Evolutionary conservation across 1,284 basidiomycete species (phyloP).

Genomic region (Pterulicium gracile): DNA sequence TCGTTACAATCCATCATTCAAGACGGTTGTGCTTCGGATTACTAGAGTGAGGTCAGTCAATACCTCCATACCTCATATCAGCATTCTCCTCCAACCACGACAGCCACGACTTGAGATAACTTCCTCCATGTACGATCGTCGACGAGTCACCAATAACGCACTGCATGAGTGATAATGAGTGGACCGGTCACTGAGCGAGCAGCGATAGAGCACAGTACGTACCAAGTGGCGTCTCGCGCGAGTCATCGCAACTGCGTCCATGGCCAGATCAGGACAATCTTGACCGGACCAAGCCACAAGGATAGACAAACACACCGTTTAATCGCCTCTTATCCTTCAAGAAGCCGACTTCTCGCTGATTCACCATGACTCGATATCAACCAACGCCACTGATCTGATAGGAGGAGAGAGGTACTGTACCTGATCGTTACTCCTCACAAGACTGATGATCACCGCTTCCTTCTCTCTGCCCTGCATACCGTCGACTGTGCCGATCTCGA

Average conservation of each 20-base stretch:
- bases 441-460: conserved; percentile 80
- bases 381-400: too few relatives aligned
- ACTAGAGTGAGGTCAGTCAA: too few relatives aligned
- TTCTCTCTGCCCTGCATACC: conserved; percentile 92
- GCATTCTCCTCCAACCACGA: conserved; percentile 83
- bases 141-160: conserved; percentile 87
- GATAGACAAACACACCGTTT: conserved; percentile 48
- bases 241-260: conserved; percentile 83
- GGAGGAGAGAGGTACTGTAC: too few relatives aligned
- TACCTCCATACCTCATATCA: conserved; percentile 76
- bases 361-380: conserved; percentile 6
- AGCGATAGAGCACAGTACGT: conserved; percentile 15
- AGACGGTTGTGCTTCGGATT: too few relatives aligned
- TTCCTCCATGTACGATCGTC: conserved; percentile 75
- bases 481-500: conserved; percentile 88
- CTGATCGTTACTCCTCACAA: conserved; percentile 82
- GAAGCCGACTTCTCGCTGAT: conserved; percentile 82
- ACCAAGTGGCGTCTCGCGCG: conserved; percentile 84
- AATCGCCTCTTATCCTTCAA: conserved; percentile 82
- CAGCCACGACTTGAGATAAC: conserved; percentile 84
- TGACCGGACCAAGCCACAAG: conserved; percentile 2
- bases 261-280: neutral
- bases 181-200: neutral
- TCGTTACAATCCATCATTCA: too few relatives aligned
- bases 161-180: conserved; percentile 25